Evolutionary conservation across 345 rosid species (phyloP).

Genomic region (Eucalyptus sp.): DNA sequence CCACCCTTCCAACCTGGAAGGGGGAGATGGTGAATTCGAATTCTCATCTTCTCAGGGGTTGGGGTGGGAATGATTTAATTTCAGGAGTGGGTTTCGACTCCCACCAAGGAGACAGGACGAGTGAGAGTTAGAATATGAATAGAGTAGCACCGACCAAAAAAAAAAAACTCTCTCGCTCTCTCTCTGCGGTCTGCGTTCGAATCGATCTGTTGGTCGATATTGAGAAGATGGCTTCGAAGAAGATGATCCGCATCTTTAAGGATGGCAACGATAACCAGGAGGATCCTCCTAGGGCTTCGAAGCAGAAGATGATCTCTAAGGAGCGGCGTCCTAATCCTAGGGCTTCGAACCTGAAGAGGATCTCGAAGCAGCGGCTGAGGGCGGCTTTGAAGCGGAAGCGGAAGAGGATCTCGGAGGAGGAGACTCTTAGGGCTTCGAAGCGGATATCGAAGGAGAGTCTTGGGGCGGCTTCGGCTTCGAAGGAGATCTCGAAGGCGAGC

Average conservation of each 20-base stretch:
- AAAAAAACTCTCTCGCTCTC: neutral
- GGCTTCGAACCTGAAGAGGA: neutral
- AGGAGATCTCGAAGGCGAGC: neutral
- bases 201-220: neutral
- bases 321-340: neutral
- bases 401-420: too few species aligned
- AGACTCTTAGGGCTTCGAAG: too few species aligned
- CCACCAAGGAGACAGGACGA: too few species aligned
- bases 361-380: neutral
- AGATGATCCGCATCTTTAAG: neutral
- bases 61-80: too few species aligned
- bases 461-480: neutral
- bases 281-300: neutral
- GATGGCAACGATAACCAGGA: neutral
- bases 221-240: neutral
- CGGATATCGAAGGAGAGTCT: too few species aligned
- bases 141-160: too few species aligned
- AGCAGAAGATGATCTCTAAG: neutral
- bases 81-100: too few species aligned
- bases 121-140: too few species aligned
- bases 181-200: neutral
- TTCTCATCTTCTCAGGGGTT: too few species aligned
- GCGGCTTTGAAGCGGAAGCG: neutral
- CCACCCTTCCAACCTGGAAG: too few species aligned
- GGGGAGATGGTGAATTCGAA: too few species aligned